Evolutionary conservation across 352 stramenopile species (phyloP).

Genomic region (Pythium aquatile): DNA sequence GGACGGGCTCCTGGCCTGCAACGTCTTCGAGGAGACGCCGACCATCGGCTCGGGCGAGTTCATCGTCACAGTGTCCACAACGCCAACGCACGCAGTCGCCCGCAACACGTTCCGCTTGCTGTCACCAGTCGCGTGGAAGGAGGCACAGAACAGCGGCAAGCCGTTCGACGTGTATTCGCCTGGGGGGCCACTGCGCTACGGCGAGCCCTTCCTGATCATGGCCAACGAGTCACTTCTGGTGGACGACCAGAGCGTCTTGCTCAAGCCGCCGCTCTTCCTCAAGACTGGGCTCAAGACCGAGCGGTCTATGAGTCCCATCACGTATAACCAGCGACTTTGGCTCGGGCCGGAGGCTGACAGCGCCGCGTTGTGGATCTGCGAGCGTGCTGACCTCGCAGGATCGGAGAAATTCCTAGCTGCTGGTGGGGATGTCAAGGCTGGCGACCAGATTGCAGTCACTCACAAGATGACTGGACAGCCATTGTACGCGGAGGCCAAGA

Average conservation of each 20-base stretch:
- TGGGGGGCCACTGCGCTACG: conserved; percentile 53
- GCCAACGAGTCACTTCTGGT: conserved; percentile 77
- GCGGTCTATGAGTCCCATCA: conserved; percentile 82
- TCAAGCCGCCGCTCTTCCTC: conserved; percentile 75
- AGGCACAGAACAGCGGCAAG: conserved; percentile 31
- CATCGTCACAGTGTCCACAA: conserved; percentile 49
- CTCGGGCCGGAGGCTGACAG: conserved; percentile 62
- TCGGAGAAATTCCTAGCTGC: conserved; percentile 72
- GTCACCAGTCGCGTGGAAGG: conserved; percentile 42
- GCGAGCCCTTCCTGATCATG: conserved; percentile 80
- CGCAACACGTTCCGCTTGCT: conserved; percentile 74
- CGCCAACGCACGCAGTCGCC: conserved; percentile 30
- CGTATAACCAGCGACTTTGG: conserved; percentile 82
- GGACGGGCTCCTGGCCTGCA: conserved; percentile 52
- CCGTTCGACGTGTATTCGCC: conserved; percentile 18
- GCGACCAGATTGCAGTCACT: conserved; percentile 57
- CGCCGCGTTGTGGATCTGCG: conserved; percentile 69
- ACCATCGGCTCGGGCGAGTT: conserved; percentile 79
- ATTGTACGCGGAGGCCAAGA: conserved; percentile 47
- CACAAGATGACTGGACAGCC: conserved; percentile 87
- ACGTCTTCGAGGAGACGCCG: conserved; percentile 83
- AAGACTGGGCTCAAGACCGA: conserved; percentile 83
- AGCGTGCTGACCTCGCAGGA: conserved; percentile 52
- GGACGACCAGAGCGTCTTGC: conserved; percentile 69
- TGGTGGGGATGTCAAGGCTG: conserved; percentile 38